phyloP scores from a whole-genome alignment of 2,329 filamentous ascomycete species.

The Helicocarpus griseus region DNA sequence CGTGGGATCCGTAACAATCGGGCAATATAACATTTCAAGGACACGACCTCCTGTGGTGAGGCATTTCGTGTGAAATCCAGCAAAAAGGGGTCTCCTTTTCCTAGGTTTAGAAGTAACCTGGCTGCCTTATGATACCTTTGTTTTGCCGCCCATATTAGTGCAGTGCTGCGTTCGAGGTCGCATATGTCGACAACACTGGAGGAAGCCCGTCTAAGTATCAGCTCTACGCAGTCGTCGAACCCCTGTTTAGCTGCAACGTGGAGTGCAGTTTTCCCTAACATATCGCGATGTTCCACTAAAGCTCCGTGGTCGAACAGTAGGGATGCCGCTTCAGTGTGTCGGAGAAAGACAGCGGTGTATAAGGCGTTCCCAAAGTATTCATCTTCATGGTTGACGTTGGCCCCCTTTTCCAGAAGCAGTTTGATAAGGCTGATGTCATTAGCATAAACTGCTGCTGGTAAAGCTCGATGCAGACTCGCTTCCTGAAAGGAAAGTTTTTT shows the following conservation, averaged over 20 bases:
- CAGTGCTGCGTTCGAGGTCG: not conserved
- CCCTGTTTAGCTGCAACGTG: not conserved
- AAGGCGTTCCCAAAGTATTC: slow-evolving; percentile 2
- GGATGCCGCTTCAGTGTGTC: not conserved
- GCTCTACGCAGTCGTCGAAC: not conserved
- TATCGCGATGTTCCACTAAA: not conserved
- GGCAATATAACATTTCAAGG: not conserved
- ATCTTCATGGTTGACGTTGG: slow-evolving; percentile 2
- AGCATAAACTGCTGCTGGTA: not conserved
- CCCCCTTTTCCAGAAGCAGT: not conserved
- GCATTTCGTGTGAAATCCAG: not conserved
- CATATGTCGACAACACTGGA: not conserved
- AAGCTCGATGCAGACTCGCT: not conserved
- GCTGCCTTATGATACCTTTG: not conserved
- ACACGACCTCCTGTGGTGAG: not conserved
- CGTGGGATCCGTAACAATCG: too few relatives aligned
- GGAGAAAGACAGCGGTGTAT: not conserved
- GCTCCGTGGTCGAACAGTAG: not conserved
- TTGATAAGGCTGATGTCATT: not conserved
- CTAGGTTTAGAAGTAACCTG: not conserved
- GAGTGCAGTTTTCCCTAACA: not conserved
- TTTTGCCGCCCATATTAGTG: not conserved
- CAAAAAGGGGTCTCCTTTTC: not conserved
- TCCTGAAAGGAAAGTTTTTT: not conserved
- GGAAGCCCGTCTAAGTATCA: not conserved